Percentiles rank a stretch among this genome's conserved stretches.
Evolutionary conservation across 169 alveolate species (phyloP).

Genomic region (Eimeria tenella): DNA sequence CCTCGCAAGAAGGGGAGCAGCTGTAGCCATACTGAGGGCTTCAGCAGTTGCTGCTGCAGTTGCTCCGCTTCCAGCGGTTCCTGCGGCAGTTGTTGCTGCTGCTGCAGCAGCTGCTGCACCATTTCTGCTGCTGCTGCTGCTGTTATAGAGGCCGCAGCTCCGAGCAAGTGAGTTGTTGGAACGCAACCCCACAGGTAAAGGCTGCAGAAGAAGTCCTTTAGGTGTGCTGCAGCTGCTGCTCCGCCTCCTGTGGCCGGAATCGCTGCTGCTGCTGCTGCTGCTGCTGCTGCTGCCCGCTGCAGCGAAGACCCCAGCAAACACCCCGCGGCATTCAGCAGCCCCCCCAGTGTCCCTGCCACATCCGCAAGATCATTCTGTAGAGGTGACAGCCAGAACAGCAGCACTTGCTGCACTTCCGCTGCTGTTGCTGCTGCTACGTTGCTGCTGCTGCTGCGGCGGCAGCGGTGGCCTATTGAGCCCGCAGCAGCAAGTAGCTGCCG

Average conservation of each 20-base stretch:
- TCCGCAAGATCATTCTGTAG: neutral
- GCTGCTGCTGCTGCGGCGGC: slow-evolving; percentile 28
- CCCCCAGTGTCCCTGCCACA: slow-evolving; percentile 25
- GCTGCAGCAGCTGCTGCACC: slow-evolving; percentile 24
- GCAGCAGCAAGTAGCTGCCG: slow-evolving; percentile 35
- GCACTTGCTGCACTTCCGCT: neutral
- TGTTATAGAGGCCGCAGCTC: slow-evolving; percentile 14
- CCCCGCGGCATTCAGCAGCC: slow-evolving; percentile 16
- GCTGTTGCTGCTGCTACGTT: neutral
- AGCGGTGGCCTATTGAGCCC: neutral
- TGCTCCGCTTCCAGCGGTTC: neutral
- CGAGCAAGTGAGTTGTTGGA: neutral
- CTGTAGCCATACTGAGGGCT: slow-evolving; percentile 4
- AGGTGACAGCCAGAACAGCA: slow-evolving; percentile 2
- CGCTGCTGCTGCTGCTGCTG: slow-evolving; percentile 29
- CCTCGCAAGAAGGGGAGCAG: neutral
- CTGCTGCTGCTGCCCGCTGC: slow-evolving; percentile 32
- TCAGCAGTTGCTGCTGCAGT: slow-evolving; percentile 11
- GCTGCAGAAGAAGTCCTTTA: slow-evolving; percentile 41
- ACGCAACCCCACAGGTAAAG: slow-evolving; percentile 20
- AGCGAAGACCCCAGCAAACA: slow-evolving; percentile 6
- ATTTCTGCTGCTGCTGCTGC: slow-evolving; percentile 11
- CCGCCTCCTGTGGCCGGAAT: neutral
- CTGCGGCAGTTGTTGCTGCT: neutral
- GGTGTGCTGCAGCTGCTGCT: slow-evolving; percentile 13